phyloP scores from a whole-genome alignment of 2,329 filamentous ascomycete genomes.

The Trichoderma polysporum region DNA sequence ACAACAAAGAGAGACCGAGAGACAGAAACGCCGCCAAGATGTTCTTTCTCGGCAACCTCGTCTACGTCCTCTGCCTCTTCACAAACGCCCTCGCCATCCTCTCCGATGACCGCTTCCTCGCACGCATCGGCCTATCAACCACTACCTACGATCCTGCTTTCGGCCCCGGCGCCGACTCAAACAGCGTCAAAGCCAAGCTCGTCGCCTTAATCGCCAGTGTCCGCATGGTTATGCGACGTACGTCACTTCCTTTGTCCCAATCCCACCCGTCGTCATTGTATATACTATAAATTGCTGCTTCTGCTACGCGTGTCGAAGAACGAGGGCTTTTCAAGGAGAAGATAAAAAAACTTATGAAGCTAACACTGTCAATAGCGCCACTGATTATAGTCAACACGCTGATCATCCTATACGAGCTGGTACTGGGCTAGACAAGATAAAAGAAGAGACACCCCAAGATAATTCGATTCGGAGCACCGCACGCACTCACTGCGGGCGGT shows the following conservation, averaged over 20 bases:
- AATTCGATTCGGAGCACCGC: background rate
- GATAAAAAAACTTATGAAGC: background rate
- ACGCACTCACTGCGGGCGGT: background rate
- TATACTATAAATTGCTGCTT: background rate
- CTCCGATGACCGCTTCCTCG: conserved; percentile 89
- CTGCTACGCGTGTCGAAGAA: too few species aligned
- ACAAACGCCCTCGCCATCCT: conserved; percentile 93
- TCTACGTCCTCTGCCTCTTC: conserved; percentile 80
- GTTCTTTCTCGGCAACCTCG: conserved; percentile 69
- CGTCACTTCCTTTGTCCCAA: conserved; percentile 21
- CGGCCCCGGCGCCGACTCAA: conserved; percentile 65
- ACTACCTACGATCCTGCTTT: conserved; percentile 73
- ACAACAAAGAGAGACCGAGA: background rate
- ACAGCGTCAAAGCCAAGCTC: conserved; percentile 78
- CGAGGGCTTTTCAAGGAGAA: too few species aligned
- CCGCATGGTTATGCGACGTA: conserved; percentile 89
- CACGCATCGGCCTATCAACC: conserved; percentile 79
- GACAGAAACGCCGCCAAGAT: conserved; percentile 41
- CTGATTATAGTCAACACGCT: conserved; percentile 79
- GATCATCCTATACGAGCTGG: conserved; percentile 79
- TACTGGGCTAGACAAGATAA: conserved; percentile 37
- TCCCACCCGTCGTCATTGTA: background rate
- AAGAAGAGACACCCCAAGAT: background rate
- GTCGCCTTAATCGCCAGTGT: conserved; percentile 90
- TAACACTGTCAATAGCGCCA: conserved; percentile 59